Conservation (phyloP, 768 basidiomycete species). For the Lepiota brunneoincarnata region DNA sequence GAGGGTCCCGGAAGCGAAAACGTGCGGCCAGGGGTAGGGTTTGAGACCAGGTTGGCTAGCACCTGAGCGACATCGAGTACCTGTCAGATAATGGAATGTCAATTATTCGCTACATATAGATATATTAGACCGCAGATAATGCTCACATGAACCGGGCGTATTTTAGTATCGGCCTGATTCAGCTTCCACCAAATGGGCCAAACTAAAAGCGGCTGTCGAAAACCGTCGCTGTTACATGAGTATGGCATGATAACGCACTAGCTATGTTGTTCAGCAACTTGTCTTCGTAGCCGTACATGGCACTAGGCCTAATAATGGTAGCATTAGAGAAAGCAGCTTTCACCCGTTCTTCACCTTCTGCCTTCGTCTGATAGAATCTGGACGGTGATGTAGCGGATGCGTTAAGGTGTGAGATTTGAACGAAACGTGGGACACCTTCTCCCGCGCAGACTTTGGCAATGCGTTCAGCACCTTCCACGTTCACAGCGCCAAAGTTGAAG, state of each 20-base stretch:
- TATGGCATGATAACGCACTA: constrained; percentile 44
- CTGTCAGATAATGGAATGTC: constrained; percentile 33
- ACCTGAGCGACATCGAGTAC: constrained; percentile 94
- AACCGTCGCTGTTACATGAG: constrained; percentile 1
- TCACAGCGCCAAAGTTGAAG: constrained; percentile 78
- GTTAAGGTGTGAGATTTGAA: constrained; percentile 96
- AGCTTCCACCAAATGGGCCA: constrained; percentile 95
- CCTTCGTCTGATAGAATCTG: constrained; percentile 85
- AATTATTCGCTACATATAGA: constrained; percentile 15
- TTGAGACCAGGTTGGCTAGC: constrained; percentile 70
- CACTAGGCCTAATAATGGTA: constrained; percentile 82
- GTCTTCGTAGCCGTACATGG: constrained; percentile 95
- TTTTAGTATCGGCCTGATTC: constrained; percentile 82
- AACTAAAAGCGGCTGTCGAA: constrained; percentile 39
- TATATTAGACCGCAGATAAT: constrained; percentile 13
- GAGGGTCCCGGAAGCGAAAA: constrained; percentile 88
- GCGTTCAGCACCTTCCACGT: constrained; percentile 76
- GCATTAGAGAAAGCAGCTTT: constrained; percentile 79
- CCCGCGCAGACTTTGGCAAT: constrained; percentile 84
- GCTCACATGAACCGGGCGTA: constrained; percentile 89
- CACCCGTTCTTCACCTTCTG: constrained; percentile 85
- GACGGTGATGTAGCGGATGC: constrained; percentile 78
- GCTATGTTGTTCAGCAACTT: constrained; percentile 91
- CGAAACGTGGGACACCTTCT: constrained; percentile 76
- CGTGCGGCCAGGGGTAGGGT: constrained; percentile 61